Base-by-base conservation (phyloP, 1,284 basidiomycete genomes). In the Trichosporon sp. region DNA sequence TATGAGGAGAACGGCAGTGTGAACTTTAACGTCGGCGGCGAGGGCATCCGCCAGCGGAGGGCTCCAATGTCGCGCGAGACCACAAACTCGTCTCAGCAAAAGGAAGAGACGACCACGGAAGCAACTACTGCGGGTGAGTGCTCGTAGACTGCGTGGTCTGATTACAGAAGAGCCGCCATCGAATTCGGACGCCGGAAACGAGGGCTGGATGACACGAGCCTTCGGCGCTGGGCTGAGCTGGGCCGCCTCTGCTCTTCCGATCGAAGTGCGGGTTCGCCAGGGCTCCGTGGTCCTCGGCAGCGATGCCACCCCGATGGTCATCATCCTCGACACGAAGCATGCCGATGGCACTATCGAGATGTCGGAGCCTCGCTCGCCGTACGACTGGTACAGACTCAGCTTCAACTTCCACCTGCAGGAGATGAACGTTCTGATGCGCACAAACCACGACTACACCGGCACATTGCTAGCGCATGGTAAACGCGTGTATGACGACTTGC, bases 241-340 rank as follows among this genome's bases (percentile, higher is more conserved):
- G 79, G 56, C 56, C 1, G 56, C 29, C 3, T 58, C 56, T 6
- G 82, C 93, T 13, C 83, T 96, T 8, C 94, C 94, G 0, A 80
- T 95, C 68, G 91, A 92, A 42, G 85, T 96, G 64, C 87, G 89
- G 68, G 85, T 90, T 15, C 85, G 85, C 21, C 91, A 89, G 65
- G 92, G 92, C 18, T 90, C 90, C 12, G 88, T 97, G 58, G 87
- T 91, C 11, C 87, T 90, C 38, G 94, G 94, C 8, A 96, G 94
- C 81, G 84, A 88, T 25, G 92, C 93, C 0, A 95, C 92, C 0
- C 90, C 91, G 0, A 90, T 86, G 75, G 84, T 96, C 13, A 85
- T 95, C 29, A 89, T 95, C 21, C 87, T 88, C 1, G 91, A 93
- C 77, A 94, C 94, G 74, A 85, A 87, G 66, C 85, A 85, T 27